phyloP scores from a whole-genome alignment of 2,329 filamentous ascomycete genomes.

The Paracamarosporium sp. region DNA sequence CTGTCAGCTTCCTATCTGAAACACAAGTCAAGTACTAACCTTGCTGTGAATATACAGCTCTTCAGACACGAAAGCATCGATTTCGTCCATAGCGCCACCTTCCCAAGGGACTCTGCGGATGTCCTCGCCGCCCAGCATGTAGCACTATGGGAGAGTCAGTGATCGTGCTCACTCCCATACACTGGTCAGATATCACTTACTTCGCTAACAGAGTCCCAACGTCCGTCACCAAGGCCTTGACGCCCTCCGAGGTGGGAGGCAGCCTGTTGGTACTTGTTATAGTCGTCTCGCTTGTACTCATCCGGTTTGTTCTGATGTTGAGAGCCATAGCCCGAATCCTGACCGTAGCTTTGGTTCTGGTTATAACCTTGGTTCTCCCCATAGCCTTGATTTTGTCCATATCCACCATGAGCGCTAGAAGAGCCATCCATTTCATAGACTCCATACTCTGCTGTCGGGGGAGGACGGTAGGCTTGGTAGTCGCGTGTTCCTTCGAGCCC shows the following conservation, averaged over 20 bases:
- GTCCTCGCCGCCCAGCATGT: constrained; percentile 79
- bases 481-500: constrained; percentile 16
- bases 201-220: constrained; percentile 77
- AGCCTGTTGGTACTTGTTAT: constrained; percentile 75
- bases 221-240: constrained; percentile 55
- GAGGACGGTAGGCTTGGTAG: constrained; percentile 42
- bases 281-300: constrained; percentile 49
- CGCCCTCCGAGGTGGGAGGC: constrained; percentile 62
- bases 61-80: constrained; percentile 68
- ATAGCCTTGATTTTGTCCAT: constrained; percentile 16
- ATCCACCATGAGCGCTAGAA: constrained; percentile 12
- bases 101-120: constrained; percentile 70
- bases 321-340: constrained; percentile 23
- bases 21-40: constrained; percentile 39
- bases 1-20: constrained; percentile 12
- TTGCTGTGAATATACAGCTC: constrained; percentile 72
- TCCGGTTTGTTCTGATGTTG: constrained; percentile 30
- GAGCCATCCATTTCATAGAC: constrained; percentile 41
- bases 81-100: constrained; percentile 60
- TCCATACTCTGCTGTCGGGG: constrained; percentile 45
- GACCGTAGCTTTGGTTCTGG: constrained; percentile 18
- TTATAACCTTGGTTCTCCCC: constrained; percentile 16
- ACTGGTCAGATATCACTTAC: not conserved
- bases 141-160: constrained; percentile 53
- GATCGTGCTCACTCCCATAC: not conserved